Percentiles rank a stretch among this genome's conserved stretches.
Evolutionary conservation across 2,329 filamentous ascomycete species (phyloP).

Genomic region (Fusarium multiceps): DNA sequence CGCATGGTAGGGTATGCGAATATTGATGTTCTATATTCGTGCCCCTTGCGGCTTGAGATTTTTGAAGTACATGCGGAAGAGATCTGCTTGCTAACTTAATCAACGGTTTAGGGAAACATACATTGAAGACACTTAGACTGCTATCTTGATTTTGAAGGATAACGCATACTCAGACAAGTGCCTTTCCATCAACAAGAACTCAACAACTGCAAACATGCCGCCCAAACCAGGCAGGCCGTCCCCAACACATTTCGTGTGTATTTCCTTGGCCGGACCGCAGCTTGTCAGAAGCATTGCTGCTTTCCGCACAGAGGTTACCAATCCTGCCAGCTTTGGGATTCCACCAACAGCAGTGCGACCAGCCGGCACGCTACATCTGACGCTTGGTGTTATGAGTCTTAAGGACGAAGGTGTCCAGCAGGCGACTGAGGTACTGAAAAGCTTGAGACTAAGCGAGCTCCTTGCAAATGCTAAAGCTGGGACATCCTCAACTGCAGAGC

Average conservation of each 20-base stretch:
- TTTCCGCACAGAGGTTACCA: constrained; percentile 70
- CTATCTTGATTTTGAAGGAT: neutral
- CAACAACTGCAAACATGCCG: constrained; percentile 14
- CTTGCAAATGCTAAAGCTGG: constrained; percentile 48
- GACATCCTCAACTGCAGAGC: constrained; percentile 10
- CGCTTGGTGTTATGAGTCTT: constrained; percentile 86
- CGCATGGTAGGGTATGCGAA: constrained; percentile 17
- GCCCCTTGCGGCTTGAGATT: neutral
- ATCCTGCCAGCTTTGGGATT: constrained; percentile 59
- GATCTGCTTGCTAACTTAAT: constrained; percentile 7
- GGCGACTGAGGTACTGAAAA: constrained; percentile 55
- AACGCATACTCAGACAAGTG: neutral
- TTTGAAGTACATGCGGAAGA: neutral
- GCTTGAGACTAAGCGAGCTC: constrained; percentile 54
- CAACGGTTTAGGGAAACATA: neutral
- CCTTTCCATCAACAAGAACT: neutral
- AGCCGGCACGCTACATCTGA: constrained; percentile 84
- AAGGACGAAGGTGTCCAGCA: constrained; percentile 58
- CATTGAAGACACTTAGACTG: neutral
- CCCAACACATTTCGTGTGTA: constrained; percentile 80
- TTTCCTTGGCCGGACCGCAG: constrained; percentile 76
- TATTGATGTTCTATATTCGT: neutral
- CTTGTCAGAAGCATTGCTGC: constrained; percentile 70
- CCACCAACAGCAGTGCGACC: constrained; percentile 78
- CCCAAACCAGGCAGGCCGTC: constrained; percentile 54